Conservation (phyloP, 2,329 filamentous ascomycete genomes). For the Pseudogymnoascus verrucosus region DNA sequence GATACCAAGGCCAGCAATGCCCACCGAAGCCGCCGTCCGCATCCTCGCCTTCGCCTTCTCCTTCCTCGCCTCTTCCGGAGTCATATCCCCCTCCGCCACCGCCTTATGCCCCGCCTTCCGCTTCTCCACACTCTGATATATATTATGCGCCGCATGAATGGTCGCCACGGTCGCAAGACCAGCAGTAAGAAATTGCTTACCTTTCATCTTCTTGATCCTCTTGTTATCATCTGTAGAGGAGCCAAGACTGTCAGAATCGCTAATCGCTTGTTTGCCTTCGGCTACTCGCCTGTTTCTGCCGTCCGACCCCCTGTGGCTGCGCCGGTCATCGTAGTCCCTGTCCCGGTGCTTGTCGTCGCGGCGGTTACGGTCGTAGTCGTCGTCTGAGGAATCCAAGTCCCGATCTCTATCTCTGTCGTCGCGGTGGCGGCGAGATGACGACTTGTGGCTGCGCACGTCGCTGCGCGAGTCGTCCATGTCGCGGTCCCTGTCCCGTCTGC, state of each 20-base stretch:
- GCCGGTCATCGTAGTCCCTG: constrained; percentile 15
- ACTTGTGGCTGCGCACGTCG: constrained; percentile 12
- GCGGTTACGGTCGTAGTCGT: constrained; percentile 7
- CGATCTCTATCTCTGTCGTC: not conserved
- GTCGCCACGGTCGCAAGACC: constrained; percentile 61
- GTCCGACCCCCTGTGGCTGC: constrained; percentile 8
- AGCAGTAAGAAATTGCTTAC: constrained; percentile 58
- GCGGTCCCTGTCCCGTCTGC: constrained; percentile 16
- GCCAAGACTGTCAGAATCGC: constrained; percentile 41
- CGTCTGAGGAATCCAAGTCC: constrained; percentile 12
- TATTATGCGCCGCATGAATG: constrained; percentile 58
- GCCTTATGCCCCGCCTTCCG: constrained; percentile 51
- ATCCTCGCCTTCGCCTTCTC: constrained; percentile 55
- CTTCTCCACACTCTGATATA: constrained; percentile 56
- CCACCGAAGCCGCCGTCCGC: constrained; percentile 57
- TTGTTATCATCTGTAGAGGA: constrained; percentile 56
- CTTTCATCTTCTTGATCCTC: constrained; percentile 54
- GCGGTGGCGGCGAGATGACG: constrained; percentile 14
- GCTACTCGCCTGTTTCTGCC: constrained; percentile 23
- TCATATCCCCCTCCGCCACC: constrained; percentile 56
- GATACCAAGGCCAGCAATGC: constrained; percentile 59
- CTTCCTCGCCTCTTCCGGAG: constrained; percentile 52
- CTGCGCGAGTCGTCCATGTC: constrained; percentile 21
- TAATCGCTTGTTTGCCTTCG: constrained; percentile 22
- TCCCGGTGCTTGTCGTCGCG: constrained; percentile 10